Percentiles rank a stretch among this genome's conserved stretches.
These are phyloP conservation scores for Coemansia sp. DNA, from an alignment of 192 early-diverging fungal genomes.

Conservation along the genomic window DNA sequence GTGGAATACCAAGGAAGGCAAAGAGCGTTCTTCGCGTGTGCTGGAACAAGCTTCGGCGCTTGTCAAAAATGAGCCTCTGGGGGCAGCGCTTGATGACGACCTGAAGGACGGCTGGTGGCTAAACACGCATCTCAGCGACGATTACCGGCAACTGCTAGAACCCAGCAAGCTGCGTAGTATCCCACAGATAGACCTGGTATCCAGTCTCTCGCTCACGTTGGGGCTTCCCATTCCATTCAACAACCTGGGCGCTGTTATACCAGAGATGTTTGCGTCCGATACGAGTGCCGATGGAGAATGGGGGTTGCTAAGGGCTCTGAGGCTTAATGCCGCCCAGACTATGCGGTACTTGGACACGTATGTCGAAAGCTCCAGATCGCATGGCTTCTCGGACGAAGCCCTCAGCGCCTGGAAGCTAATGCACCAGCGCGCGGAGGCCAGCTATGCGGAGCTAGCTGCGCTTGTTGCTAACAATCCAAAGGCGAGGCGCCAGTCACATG, in stretches of 20 bases:
- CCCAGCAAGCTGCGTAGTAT: constrained; percentile 59
- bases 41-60: constrained; percentile 7
- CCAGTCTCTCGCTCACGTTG: constrained; percentile 76
- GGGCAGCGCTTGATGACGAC: constrained; percentile 55
- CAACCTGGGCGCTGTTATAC: constrained; percentile 84
- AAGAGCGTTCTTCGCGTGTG: constrained; percentile 22
- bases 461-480: background rate
- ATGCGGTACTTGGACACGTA: constrained; percentile 47
- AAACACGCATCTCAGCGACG: constrained; percentile 35
- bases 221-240: constrained; percentile 91
- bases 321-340: constrained; percentile 65
- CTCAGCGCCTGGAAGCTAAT: constrained; percentile 32
- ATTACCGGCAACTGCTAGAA: constrained; percentile 23
- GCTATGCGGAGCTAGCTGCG: constrained; percentile 24
- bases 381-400: constrained; percentile 43
- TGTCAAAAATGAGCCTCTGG: constrained; percentile 16
- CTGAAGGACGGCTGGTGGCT: constrained; percentile 26
- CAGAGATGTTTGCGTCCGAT: constrained; percentile 72
- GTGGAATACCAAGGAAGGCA: constrained; percentile 49
- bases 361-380: constrained; percentile 25
- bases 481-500: background rate
- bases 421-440: constrained; percentile 30
- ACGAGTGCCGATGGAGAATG: constrained; percentile 11
- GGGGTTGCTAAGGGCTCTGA: constrained; percentile 56
- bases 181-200: constrained; percentile 89